A percentile compares a stretch with the other conserved stretches of the same genome.
Evolutionary conservation across 2,329 filamentous ascomycete genomes (phyloP).

Genomic region (Fonsecaea pedrosoi): DNA sequence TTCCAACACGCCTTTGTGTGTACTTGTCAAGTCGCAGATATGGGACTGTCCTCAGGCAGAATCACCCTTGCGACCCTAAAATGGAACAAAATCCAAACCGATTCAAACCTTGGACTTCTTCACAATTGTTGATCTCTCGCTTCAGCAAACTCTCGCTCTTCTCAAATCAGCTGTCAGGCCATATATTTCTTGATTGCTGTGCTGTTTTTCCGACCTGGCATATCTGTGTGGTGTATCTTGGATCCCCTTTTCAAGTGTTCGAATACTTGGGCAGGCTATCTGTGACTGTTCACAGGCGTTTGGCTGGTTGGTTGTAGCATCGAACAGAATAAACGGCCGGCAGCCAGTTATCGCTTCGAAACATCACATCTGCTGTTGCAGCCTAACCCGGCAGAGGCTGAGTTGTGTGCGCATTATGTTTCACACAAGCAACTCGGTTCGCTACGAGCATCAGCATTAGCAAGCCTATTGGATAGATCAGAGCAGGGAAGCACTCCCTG

Average conservation of each 20-base stretch:
- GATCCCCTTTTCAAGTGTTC: not conserved
- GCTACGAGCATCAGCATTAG: not conserved
- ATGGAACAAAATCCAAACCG: conserved; percentile 16
- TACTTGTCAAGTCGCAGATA: not conserved
- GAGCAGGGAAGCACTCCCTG: not conserved
- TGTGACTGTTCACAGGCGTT: not conserved
- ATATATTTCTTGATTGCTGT: conserved; percentile 18
- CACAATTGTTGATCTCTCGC: conserved; percentile 35
- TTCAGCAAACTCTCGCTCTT: conserved; percentile 35
- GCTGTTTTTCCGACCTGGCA: conserved; percentile 4
- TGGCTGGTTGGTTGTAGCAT: not conserved
- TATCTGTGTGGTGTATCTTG: conserved; percentile 7
- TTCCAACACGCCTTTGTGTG: not conserved
- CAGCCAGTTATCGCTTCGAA: not conserved
- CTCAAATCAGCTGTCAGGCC: conserved; percentile 15
- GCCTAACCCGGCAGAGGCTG: not conserved
- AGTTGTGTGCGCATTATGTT: not conserved
- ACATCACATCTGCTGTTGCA: not conserved
- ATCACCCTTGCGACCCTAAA: not conserved
- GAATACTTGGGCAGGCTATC: conserved; percentile 3
- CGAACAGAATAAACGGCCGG: not conserved
- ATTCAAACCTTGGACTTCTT: conserved; percentile 17
- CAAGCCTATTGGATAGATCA: not conserved
- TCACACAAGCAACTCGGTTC: not conserved
- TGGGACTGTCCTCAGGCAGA: not conserved